These are phyloP conservation scores for Cystoderma amianthinum DNA, from an alignment of 768 basidiomycete species.

Conservation along the genomic window DNA sequence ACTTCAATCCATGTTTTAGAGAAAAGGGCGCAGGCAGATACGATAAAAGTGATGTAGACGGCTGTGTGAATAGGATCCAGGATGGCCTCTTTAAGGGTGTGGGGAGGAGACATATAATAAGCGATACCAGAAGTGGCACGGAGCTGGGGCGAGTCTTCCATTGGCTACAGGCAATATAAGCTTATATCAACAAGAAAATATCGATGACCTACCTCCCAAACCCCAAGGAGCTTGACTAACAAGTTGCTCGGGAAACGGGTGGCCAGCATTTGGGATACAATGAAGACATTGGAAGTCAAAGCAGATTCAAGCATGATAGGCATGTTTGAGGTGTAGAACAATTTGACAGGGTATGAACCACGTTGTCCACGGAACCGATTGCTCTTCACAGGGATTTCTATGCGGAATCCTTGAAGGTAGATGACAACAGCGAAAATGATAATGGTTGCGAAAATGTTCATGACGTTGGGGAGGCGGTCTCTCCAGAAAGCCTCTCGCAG, in stretches of 20 bases:
- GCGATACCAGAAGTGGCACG: slow-evolving; percentile 85
- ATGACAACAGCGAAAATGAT: slow-evolving; percentile 92
- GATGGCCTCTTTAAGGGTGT: slow-evolving; percentile 81
- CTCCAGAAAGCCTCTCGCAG: slow-evolving; percentile 98
- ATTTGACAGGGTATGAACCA: slow-evolving; percentile 92
- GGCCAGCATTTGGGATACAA: slow-evolving; percentile 94
- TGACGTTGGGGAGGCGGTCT: slow-evolving; percentile 92
- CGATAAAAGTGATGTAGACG: slow-evolving; percentile 88
- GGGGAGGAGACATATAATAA: slow-evolving; percentile 99
- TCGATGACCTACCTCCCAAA: slow-evolving; percentile 83
- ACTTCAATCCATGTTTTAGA: slow-evolving; percentile 99
- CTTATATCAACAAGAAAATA: background rate
- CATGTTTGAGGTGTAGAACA: slow-evolving; percentile 99
- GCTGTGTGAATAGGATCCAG: slow-evolving; percentile 92
- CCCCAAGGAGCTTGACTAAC: slow-evolving; percentile 82
- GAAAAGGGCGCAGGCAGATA: slow-evolving; percentile 92
- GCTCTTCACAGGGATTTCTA: slow-evolving; percentile 97
- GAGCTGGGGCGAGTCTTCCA: slow-evolving; percentile 92
- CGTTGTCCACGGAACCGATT: slow-evolving; percentile 95
- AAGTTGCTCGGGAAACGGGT: slow-evolving; percentile 88
- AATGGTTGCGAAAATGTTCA: slow-evolving; percentile 93
- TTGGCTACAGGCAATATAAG: slow-evolving; percentile 49
- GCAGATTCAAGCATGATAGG: slow-evolving; percentile 99
- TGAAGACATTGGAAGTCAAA: slow-evolving; percentile 89
- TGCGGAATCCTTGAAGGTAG: slow-evolving; percentile 97